Evolutionary conservation across 2,329 filamentous ascomycete genomes (phyloP).

Genomic region (Aspergillus pseudotamarii): DNA sequence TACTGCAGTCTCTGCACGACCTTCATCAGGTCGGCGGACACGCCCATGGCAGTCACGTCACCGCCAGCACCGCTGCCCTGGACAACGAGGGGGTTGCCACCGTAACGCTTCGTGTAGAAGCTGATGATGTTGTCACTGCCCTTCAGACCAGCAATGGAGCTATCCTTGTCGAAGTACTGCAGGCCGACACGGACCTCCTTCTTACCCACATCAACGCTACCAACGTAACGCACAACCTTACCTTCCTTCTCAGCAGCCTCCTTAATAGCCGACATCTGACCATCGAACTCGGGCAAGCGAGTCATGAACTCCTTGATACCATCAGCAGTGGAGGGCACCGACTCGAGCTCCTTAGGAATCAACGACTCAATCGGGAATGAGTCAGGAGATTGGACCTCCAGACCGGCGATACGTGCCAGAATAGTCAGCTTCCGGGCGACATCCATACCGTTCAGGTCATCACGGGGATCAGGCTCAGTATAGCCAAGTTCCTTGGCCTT

Average conservation of each 20-base stretch:
- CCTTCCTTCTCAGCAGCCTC: slow-evolving; percentile 80
- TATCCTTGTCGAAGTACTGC: slow-evolving; percentile 82
- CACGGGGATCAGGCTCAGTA: slow-evolving; percentile 83
- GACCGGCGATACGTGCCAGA: slow-evolving; percentile 79
- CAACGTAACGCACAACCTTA: slow-evolving; percentile 92
- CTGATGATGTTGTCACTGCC: slow-evolving; percentile 99
- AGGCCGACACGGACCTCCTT: slow-evolving; percentile 88
- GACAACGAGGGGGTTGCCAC: slow-evolving; percentile 85
- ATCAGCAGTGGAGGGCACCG: slow-evolving; percentile 58
- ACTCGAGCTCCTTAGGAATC: slow-evolving; percentile 85
- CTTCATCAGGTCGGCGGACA: slow-evolving; percentile 91
- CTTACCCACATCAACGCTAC: slow-evolving; percentile 82
- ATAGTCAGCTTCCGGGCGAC: slow-evolving; percentile 97
- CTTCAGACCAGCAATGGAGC: slow-evolving; percentile 91
- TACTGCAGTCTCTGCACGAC: slow-evolving; percentile 72
- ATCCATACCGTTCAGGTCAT: slow-evolving; percentile 84
- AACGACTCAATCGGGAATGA: slow-evolving; percentile 92
- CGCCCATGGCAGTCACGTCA: slow-evolving; percentile 96
- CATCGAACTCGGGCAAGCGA: slow-evolving; percentile 78
- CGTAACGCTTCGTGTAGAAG: slow-evolving; percentile 96
- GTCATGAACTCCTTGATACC: slow-evolving; percentile 81
- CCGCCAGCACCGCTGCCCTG: slow-evolving; percentile 93
- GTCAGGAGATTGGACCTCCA: slow-evolving; percentile 79
- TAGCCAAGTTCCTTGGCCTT: slow-evolving; percentile 93
- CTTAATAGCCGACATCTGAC: slow-evolving; percentile 87